Base-by-base conservation (phyloP, 305 asterid species). In the Fraxinus nigra region DNA sequence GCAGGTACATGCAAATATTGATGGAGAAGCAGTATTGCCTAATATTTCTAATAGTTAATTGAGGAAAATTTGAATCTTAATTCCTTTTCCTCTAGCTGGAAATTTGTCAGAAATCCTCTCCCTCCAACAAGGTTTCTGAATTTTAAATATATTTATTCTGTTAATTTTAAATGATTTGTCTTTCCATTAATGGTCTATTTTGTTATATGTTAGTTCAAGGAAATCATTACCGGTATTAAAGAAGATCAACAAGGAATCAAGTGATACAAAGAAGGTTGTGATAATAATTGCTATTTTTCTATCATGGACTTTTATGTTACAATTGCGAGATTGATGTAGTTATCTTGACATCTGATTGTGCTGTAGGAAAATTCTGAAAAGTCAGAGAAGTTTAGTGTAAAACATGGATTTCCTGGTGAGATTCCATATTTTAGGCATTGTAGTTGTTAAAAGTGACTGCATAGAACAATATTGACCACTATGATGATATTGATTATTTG, bases 331-430 rank as follows among this genome's bases (percentile, higher is more conserved):
- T 38, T 85, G 85, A 80, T 78, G 33, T 70, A 69, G 40, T 78
- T 76, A 77, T 72, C 16, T 74, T 35, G 81, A 46, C 26, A 22
- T 75, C 26, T 56, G 30, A 32, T 59, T 76, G 54, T 78, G 6
- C 63, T 83, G 65, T 85, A 93, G 98, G 86, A 86, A 81, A 83
- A 73, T 81, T 82, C 90, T 72, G 90, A 83, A 82, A 89, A 80
- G 70, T 83, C 85, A 22, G 90, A 82, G 77, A 88, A 80, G 78
- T 56, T 79, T 79, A 88, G 85, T 73, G 90, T 87, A 61, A 89
- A 89, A 87, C 86, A 80, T 78, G 92, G 94, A 63, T 89, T 94
- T 88, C 92, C 91, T 72, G 96, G 97, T 95, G 81, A 88, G 90
- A 78, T 86, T 70, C 80, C 79, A 54, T 78, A 78, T 37, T 65